Evolutionary conservation across 495 filamentous ascomycete species (phyloP), one percentile per base, ranked within the genome.

Genomic region (Aspergillus panamensis): DNA sequence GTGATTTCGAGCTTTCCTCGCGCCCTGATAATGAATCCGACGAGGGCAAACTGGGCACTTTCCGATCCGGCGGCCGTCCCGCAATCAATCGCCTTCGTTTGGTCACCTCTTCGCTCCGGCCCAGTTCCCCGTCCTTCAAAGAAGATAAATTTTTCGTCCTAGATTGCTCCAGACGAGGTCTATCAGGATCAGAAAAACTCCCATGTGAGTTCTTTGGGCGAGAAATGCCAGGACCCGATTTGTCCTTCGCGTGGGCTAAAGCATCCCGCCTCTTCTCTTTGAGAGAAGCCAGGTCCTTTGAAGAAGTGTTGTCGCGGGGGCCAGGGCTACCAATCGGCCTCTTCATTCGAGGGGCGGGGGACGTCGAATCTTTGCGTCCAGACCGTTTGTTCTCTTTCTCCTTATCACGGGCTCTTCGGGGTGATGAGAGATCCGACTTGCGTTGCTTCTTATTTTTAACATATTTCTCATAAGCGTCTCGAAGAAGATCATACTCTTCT

Each of bases 401-500:
- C 54, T 80, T 74, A 5, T 83, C 80, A 20, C 82, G 82, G 14
- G 83, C 79, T 45, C 82, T 80, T 30, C 80, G 79, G 6, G 85
- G 85, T 16, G 84, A 86, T 20, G 77, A 69, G 62, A 64, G 47
- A 6, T 73, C 68, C 16, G 66, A 62, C 40, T 75, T 80, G 30
- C 74, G 71, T 16, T 61, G 65, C 53, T 78, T 77, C 43, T 69
- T 73, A 57, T 53, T 73, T 65, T 72, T 81, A 14, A 53, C 31
- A 64, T 80, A 83, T 19, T 84, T 82, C 40, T 96, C 88, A 59
- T 87, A 93, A 6, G 91, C 89, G 35, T 83, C 76, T 67, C 91
- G 89, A 45, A 98, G 72, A 45, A 95, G 73, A n/a, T 88, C 80
- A 52, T 87, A 84, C 68, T 98, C 94, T 61, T 92, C 86, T 66